Base-by-base conservation (phyloP, 257 asterid genomes). In the Solanum paucissectum region DNA sequence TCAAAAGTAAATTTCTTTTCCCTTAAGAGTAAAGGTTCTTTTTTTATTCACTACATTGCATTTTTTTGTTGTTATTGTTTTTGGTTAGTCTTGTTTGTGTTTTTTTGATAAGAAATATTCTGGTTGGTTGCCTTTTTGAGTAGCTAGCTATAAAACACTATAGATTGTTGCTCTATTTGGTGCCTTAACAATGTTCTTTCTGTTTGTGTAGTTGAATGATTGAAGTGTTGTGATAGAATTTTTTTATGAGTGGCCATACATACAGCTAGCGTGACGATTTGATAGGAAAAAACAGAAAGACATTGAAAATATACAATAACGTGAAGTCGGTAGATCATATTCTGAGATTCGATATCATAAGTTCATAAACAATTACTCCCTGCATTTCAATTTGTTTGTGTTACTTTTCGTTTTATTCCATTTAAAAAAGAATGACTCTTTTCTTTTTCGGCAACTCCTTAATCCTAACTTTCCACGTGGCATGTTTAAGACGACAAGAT, bases 1-100 rank as follows among this genome's bases (percentile, higher is more conserved):
- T 96, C 95, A 96, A 94, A 92, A 94, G 98, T 95, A 92, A 58
- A 89, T 52, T 79, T 5, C 3, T 49, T 75, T 21, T 83, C 62
- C 32, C 69, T 4, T 62, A 6, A 46, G 23, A 77, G 34, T 52
- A 21, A 21, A 34, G 60, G 20, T 32, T 58, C 21, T 4, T 52
- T 62, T n/a, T 62, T 62, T 1, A n/a, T 10, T 10, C 32, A 62
- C 32, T 62, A 4, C 71, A 62, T 62, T 62, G 71, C 71, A 62
- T 62, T 62, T 62, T 52, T n/a, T 62, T 62, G 71, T 62, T 16
- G n/a, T 71, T 3, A 2, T 4, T 81, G 27, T 29, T 42, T 20
- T 81, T 16, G 25, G 68, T 46, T 46, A 46, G 20, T 81, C 40
- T 79, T 44, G 60, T 18, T 81, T 46, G 85, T 46, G 66, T 16